These are phyloP conservation scores for Barbatosphaeria neglecta DNA, from an alignment of 495 filamentous ascomycete species.

Conservation along the genomic window DNA sequence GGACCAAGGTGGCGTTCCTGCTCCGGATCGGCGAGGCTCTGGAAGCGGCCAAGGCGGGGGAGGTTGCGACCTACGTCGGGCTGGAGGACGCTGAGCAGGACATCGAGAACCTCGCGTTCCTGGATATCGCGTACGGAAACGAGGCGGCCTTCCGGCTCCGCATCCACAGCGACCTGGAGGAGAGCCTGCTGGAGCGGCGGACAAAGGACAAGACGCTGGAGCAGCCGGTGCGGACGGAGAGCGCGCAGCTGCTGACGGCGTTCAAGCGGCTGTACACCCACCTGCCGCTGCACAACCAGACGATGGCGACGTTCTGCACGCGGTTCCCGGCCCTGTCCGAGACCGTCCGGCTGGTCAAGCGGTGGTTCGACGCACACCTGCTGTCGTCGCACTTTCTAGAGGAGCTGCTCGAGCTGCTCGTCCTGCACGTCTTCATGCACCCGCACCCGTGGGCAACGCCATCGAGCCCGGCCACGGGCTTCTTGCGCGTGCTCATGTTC, in stretches of 20 bases:
- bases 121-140: conserved; percentile 65
- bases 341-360: conserved; percentile 77
- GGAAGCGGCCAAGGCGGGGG: conserved; percentile 35
- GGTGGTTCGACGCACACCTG: conserved; percentile 80
- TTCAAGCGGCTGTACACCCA: conserved; percentile 64
- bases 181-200: conserved; percentile 62
- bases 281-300: conserved; percentile 67
- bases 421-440: conserved; percentile 61
- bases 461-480: conserved; percentile 67
- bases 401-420: conserved; percentile 74
- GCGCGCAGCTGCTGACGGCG: conserved; percentile 51
- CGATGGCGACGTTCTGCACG: conserved; percentile 64
- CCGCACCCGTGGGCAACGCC: conserved; percentile 74
- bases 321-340: conserved; percentile 71
- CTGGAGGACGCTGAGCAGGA: conserved; percentile 61
- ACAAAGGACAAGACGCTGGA: conserved; percentile 60
- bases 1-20: conserved; percentile 86
- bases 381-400: conserved; percentile 63
- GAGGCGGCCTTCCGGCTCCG: conserved; percentile 58
- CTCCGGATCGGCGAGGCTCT: conserved; percentile 67
- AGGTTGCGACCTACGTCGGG: conserved; percentile 56
- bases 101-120: conserved; percentile 65
- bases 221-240: conserved; percentile 49
- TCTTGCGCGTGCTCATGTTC: conserved; percentile 65
- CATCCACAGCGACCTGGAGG: conserved; percentile 75